These are phyloP conservation scores for Pleurotus citrinopileatus DNA, from an alignment of 768 basidiomycete genomes.

Conservation along the genomic window DNA sequence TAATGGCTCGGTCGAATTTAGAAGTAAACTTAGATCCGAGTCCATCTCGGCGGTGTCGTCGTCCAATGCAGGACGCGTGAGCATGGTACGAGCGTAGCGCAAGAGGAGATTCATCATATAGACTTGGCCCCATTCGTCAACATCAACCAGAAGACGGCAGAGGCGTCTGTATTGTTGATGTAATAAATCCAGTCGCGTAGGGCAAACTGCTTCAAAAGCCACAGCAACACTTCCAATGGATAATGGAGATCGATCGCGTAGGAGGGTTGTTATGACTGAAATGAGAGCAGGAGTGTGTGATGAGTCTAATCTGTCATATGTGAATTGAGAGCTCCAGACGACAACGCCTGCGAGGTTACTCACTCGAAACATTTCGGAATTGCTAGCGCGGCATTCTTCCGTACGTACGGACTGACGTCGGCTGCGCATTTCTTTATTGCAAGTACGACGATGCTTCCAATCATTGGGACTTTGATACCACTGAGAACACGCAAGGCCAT, in stretches of 20 bases:
- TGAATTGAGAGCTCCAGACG: neutral
- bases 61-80: constrained; percentile 53
- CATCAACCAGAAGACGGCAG: constrained; percentile 81
- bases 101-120: constrained; percentile 73
- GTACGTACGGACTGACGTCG: constrained; percentile 92
- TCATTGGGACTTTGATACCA: constrained; percentile 87
- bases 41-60: constrained; percentile 60
- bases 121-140: constrained; percentile 96
- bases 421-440: constrained; percentile 91
- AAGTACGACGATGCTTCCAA: constrained; percentile 79
- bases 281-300: constrained; percentile 72
- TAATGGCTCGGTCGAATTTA: constrained; percentile 70
- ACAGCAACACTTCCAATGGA: constrained; percentile 83
- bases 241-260: constrained; percentile 78
- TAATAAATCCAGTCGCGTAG: constrained; percentile 80
- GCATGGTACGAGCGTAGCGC: constrained; percentile 83
- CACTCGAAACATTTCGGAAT: constrained; percentile 82
- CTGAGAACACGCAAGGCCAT: constrained; percentile 94
- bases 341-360: constrained; percentile 9
- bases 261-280: constrained; percentile 59
- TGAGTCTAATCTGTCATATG: constrained; percentile 59
- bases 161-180: constrained; percentile 87
- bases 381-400: constrained; percentile 89
- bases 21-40: constrained; percentile 70
- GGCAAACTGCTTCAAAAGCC: constrained; percentile 87